A percentile compares a stretch with the other conserved stretches of the same genome.
Evolutionary conservation across 345 rosid species (phyloP).

Genomic region (Eucalyptus erythrocorys): DNA sequence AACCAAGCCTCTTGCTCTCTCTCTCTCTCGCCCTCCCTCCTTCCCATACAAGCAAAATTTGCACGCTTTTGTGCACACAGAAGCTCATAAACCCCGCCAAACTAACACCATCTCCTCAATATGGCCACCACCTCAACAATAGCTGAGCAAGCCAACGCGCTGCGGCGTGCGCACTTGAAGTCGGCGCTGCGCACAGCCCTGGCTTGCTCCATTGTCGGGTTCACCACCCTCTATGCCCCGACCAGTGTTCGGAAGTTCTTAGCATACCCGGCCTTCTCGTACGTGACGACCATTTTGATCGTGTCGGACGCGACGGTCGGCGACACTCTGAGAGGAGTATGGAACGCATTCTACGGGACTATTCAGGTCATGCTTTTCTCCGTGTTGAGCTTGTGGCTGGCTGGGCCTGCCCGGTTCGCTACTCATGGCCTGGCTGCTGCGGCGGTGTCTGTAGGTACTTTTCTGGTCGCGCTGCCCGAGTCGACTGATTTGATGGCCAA

Average conservation of each 20-base stretch:
- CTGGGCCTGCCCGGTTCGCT: conserved; percentile 35
- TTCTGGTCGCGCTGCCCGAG: conserved; percentile 64
- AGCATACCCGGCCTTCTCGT: conserved; percentile 59
- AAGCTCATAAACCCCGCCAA: background rate
- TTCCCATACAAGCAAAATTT: background rate
- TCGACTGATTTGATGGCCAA: conserved; percentile 51
- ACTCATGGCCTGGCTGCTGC: conserved; percentile 24
- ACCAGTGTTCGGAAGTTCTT: conserved; percentile 6
- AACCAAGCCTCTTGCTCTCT: background rate
- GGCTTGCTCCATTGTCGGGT: conserved; percentile 58
- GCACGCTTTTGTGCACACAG: background rate
- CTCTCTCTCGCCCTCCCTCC: background rate
- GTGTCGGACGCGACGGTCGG: conserved; percentile 71
- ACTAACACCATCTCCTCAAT: conserved; percentile 8
- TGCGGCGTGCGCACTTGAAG: conserved; percentile 1
- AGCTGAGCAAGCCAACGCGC: background rate
- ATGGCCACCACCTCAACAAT: conserved; percentile 29
- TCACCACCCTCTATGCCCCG: conserved; percentile 53
- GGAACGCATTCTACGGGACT: conserved; percentile 37
- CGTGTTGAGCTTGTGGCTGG: conserved; percentile 18
- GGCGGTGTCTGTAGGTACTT: conserved; percentile 38
- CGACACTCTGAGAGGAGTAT: conserved; percentile 40
- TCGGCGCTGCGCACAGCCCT: conserved; percentile 45
- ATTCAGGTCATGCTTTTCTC: conserved; percentile 28
- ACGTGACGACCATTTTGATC: conserved; percentile 51